Evolutionary conservation across 208 protist species (phyloP).

Genomic region (Wallacemonas sp.): DNA sequence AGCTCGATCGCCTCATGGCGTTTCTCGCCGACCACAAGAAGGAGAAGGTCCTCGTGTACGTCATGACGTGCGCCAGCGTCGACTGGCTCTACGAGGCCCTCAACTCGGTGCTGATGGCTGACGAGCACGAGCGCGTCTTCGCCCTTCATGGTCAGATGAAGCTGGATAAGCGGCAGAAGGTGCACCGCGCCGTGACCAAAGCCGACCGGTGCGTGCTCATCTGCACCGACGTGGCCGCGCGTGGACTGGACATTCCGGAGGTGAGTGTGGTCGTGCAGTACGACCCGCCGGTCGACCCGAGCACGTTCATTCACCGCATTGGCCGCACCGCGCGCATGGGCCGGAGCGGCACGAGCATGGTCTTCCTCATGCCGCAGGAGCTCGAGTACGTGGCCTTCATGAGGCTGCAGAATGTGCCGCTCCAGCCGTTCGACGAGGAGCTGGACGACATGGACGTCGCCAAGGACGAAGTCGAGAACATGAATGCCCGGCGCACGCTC

Average conservation of each 20-base stretch:
- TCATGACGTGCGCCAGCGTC: slow-evolving; percentile 93
- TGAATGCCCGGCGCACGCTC: slow-evolving; percentile 78
- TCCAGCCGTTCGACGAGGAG: slow-evolving; percentile 76
- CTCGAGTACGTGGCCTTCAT: slow-evolving; percentile 93
- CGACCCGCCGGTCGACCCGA: slow-evolving; percentile 94
- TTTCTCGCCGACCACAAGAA: slow-evolving; percentile 60
- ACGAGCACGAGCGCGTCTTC: slow-evolving; percentile 63
- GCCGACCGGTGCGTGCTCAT: slow-evolving; percentile 89
- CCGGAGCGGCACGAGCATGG: slow-evolving; percentile 86
- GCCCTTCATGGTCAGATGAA: slow-evolving; percentile 94
- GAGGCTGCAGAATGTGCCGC: slow-evolving; percentile 85
- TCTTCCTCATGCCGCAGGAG: slow-evolving; percentile 95
- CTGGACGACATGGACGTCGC: slow-evolving; percentile 66
- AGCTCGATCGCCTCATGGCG: slow-evolving; percentile 86
- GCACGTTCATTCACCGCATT: slow-evolving; percentile 97
- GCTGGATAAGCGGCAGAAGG: slow-evolving; percentile 81
- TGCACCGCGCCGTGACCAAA: slow-evolving; percentile 76
- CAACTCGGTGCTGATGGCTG: slow-evolving; percentile 55
- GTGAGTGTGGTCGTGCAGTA: slow-evolving; percentile 97
- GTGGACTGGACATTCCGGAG: slow-evolving; percentile 96
- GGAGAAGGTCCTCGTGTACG: slow-evolving; percentile 92
- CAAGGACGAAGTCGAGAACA: slow-evolving; percentile 43
- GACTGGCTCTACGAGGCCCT: slow-evolving; percentile 89
- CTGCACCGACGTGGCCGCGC: slow-evolving; percentile 95
- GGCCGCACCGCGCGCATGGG: slow-evolving; percentile 97